A percentile compares a stretch with the other conserved stretches of the same genome.
phyloP scores from a whole-genome alignment of 148 eudicot genomes.

The Bassia scoparia region DNA sequence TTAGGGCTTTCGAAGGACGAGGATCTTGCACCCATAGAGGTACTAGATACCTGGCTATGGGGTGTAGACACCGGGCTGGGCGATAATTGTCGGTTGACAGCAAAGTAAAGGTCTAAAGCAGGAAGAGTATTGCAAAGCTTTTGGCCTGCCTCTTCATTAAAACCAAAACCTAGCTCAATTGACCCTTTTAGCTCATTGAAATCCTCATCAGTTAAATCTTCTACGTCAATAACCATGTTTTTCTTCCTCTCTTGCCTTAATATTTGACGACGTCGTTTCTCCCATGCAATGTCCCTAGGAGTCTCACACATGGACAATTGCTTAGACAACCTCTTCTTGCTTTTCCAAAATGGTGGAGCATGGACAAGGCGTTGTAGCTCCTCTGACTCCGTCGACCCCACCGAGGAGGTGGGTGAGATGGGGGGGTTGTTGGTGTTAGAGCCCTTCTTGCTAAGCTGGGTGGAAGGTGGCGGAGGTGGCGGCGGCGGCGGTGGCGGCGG shows the following conservation, averaged over 20 bases:
- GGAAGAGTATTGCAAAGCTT: slow-evolving; percentile 60
- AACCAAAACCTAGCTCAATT: slow-evolving; percentile 86
- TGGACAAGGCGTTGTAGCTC: slow-evolving; percentile 49
- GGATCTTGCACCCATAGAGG: slow-evolving; percentile 31
- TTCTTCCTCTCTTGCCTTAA: slow-evolving; percentile 37
- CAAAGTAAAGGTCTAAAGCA: slow-evolving; percentile 75
- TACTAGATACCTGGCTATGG: slow-evolving; percentile 28
- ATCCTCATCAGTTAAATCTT: slow-evolving; percentile 62
- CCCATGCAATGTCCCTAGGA: slow-evolving; percentile 69
- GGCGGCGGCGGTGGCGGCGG: slow-evolving; percentile 19
- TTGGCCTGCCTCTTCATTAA: slow-evolving; percentile 58
- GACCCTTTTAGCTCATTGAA: slow-evolving; percentile 66
- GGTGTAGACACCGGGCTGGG: slow-evolving; percentile 61
- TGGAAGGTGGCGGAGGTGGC: not conserved
- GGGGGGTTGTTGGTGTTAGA: not conserved
- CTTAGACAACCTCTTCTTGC: slow-evolving; percentile 47
- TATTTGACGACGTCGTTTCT: slow-evolving; percentile 58
- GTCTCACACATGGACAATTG: slow-evolving; percentile 68
- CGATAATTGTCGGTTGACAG: slow-evolving; percentile 55
- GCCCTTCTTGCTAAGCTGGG: too few species aligned
- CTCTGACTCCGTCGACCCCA: slow-evolving; percentile 35
- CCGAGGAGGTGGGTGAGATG: not conserved
- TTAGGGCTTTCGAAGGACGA: slow-evolving; percentile 41
- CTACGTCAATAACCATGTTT: slow-evolving; percentile 19
- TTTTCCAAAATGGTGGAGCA: slow-evolving; percentile 57